These are phyloP conservation scores for Candolleomyces aberdarensis DNA, from an alignment of 768 basidiomycete genomes.

Conservation along the genomic window DNA sequence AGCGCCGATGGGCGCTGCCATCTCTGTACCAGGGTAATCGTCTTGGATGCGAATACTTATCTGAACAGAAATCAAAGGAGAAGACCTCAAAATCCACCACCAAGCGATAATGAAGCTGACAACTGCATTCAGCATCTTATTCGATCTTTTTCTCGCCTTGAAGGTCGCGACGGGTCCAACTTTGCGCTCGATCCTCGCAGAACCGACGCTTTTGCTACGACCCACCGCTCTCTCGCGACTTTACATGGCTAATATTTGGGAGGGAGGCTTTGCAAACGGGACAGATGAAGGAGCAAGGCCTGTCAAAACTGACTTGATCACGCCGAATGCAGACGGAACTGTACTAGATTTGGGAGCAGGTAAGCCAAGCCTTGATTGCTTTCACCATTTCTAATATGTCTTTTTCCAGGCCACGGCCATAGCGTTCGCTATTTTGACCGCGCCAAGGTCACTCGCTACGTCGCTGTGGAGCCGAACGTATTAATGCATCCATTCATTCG, in stretches of 20 bases:
- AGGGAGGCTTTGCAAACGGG: conserved; percentile 38
- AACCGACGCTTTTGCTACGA: conserved; percentile 43
- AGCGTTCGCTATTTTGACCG: conserved; percentile 58
- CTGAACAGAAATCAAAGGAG: background rate
- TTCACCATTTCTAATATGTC: background rate
- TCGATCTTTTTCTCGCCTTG: conserved; percentile 40
- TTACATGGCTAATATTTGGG: conserved; percentile 63
- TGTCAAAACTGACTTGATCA: conserved; percentile 48
- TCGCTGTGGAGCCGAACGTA: conserved; percentile 70
- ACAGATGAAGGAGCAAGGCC: conserved; percentile 40
- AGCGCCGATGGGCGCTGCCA: too few relatives aligned
- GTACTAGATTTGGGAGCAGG: conserved; percentile 73
- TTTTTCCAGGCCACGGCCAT: conserved; percentile 56
- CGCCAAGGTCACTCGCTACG: conserved; percentile 53
- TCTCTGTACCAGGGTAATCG: too few relatives aligned
- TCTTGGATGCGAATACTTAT: too few relatives aligned
- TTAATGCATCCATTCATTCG: conserved; percentile 61
- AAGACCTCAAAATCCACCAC: background rate
- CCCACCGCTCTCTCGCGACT: conserved; percentile 45
- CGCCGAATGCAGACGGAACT: conserved; percentile 51
- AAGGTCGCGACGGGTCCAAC: conserved; percentile 43
- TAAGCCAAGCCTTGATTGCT: conserved; percentile 18
- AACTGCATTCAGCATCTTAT: conserved; percentile 37
- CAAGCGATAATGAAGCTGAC: conserved; percentile 41
- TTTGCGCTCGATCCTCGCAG: conserved; percentile 31